Percentiles rank a stretch among this genome's conserved stretches.
Evolutionary conservation across 208 protist genomes (phyloP).

Genomic region (Wallacemonas sp.): DNA sequence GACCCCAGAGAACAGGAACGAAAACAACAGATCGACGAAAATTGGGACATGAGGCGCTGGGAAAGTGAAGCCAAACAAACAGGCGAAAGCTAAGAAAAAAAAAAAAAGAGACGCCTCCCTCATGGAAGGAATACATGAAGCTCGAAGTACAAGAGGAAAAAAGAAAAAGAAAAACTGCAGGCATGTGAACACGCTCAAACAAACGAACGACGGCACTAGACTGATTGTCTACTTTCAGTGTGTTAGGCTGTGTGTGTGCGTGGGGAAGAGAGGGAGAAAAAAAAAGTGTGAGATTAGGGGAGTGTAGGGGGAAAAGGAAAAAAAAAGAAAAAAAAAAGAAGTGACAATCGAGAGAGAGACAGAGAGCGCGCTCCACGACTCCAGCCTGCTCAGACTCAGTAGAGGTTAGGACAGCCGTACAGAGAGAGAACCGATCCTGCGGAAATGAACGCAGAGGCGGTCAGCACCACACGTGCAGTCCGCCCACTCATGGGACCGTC

Average conservation of each 20-base stretch:
- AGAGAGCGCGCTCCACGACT: neutral
- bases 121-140: neutral
- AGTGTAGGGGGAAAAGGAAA: too few species aligned
- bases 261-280: too few species aligned
- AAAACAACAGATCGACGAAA: too few species aligned
- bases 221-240: too few species aligned
- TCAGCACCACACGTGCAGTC: slow-evolving; percentile 4
- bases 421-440: neutral
- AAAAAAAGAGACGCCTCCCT: neutral
- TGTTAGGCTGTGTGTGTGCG: too few species aligned
- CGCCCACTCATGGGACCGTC: neutral
- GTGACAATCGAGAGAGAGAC: neutral
- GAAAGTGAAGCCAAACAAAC: too few species aligned
- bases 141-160: slow-evolving; percentile 14
- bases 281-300: too few species aligned
- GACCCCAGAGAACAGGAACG: too few species aligned
- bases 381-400: neutral
- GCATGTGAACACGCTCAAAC: too few species aligned
- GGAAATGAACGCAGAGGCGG: neutral
- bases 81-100: too few species aligned
- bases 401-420: slow-evolving; percentile 8
- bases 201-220: too few species aligned
- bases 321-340: neutral
- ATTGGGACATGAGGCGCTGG: too few species aligned
- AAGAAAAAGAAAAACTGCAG: slow-evolving; percentile 7